Percentiles rank a stretch among this genome's conserved stretches.
These are phyloP conservation scores for Styphnolobium japonicum DNA, from an alignment of 306 rosid genomes.

Conservation along the genomic window DNA sequence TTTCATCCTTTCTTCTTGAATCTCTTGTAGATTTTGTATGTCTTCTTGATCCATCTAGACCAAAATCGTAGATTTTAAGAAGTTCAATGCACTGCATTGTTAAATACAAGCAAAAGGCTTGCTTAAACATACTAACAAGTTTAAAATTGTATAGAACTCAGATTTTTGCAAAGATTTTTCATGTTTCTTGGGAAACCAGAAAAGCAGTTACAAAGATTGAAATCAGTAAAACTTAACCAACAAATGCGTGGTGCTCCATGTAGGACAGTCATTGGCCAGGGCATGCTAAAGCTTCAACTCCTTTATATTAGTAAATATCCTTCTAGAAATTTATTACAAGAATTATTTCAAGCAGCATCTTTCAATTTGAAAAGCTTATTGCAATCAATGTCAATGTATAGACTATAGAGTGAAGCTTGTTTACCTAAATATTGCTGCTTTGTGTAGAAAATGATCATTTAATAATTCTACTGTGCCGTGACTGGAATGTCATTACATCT, in stretches of 20 bases:
- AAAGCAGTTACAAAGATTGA: background rate
- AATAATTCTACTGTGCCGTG: background rate
- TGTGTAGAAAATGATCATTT: background rate
- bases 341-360: constrained; percentile 4
- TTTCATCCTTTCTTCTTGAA: background rate
- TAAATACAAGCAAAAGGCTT: constrained; percentile 8
- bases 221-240: background rate
- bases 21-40: background rate
- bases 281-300: background rate
- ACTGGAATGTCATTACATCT: background rate
- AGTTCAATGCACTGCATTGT: background rate
- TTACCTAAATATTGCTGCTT: background rate
- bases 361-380: constrained; percentile 11
- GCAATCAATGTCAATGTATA: constrained; percentile 12
- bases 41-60: constrained; percentile 7
- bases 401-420: background rate
- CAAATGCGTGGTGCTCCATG: background rate
- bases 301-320: background rate
- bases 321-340: constrained; percentile 3
- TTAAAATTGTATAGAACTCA: background rate
- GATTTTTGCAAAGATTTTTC: background rate
- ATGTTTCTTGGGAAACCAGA: background rate
- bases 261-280: background rate
- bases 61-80: background rate
- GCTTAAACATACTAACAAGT: background rate